These are phyloP conservation scores for barley (Hordeum vulgare) DNA, from an alignment of 176 grass and related monocot species.

Conservation along the genomic window MorexV3_pseudomolecules_assembly NC_058521.1:567517472-567517971, in stretches of 20 bases:
- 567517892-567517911: too few relatives aligned
- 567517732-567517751: neutral
- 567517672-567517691: neutral
- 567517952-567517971: too few relatives aligned
- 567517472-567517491: too few relatives aligned
- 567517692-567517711: constrained; percentile 3
- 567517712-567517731: neutral
- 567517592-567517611: neutral
- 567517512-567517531: too few relatives aligned
- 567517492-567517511: too few relatives aligned
- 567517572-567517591: too few relatives aligned
- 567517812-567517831: neutral
- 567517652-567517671: constrained; percentile 20
- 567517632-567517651: constrained; percentile 21
- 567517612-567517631: neutral
- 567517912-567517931: too few relatives aligned
- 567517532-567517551: too few relatives aligned
- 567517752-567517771: neutral
- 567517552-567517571: too few relatives aligned
- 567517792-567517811: too few relatives aligned
- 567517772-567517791: neutral
- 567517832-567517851: neutral
- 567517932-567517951: too few relatives aligned
- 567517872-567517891: neutral
- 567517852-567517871: neutral